Base-by-base conservation (phyloP, 148 eudicot genomes). In the Limonium bicolor region DNA sequence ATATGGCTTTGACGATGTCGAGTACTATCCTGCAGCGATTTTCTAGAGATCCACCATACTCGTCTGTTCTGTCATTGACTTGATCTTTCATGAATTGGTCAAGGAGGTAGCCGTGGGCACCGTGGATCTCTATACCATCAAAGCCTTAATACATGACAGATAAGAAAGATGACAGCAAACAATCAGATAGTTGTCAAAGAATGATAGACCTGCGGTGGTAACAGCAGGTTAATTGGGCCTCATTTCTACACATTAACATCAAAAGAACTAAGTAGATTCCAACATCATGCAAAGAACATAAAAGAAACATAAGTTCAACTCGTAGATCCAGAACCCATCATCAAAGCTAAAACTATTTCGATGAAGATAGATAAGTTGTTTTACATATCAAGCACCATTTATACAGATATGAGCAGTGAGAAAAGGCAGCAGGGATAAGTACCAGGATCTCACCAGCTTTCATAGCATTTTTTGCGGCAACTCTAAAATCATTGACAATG, bases 61-160 rank as follows among this genome's bases (percentile, higher is more conserved):
- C n/a, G 46, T 74, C 80, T 15, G 67, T 62, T 39, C 80, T 66
- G 20, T 69, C 72, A 35, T 71, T 71, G 37, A 67, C 69, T 9
- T 59, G 36, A 27, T 67, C 77, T 45, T 71, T 71, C 47, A 71
- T 23, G 39, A 71, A 71, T 22, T 71, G 77, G 3, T 71, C 77
- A n/a, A 67, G 66, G 33, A 71, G 53, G 51, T 71, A 71, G 28
- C 77, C 77, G 18, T 71, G 53, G 33, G 77, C 77, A 9, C 76
- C 76, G 21, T 70, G 76, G 54, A 65, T 61, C 55, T 65, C 71
- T 18, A 65, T 64, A 12, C 71, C 71, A 18, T 70, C 76, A 54
- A 70, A 70, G 20, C 76, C 76, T 70, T n/a, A n/a, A n/a, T n/a
- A n/a, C n/a, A n/a, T n/a, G n/a, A n/a, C n/a, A n/a, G n/a, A n/a